Evolutionary conservation across 2,329 filamentous ascomycete species (phyloP), one percentile per base, ranked within the genome.

Genomic region (Exophiala dermatitidis): DNA sequence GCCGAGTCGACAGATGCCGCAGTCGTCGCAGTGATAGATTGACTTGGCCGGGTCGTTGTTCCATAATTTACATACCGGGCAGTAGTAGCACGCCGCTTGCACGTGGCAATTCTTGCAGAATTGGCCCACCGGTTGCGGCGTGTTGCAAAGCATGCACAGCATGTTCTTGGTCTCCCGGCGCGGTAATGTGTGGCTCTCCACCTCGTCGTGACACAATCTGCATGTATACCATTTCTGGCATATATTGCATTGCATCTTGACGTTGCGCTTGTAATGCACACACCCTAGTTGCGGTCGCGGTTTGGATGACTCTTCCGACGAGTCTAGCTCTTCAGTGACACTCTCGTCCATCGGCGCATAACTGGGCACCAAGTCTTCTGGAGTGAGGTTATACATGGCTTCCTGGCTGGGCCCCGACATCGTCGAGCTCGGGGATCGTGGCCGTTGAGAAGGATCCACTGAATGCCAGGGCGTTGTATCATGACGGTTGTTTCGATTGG

Each of bases 11-110:
- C 93, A 98, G 57, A 98, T 95, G 3, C 93, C 93, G 69, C 93
- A 98, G 65, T 97, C 93, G 65, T 84, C 81, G 69, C 93, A 98
- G 68, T 98, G 93, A 67, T 98, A 98, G 53, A 97, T 95, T 60
- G 85, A 86, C 69, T 94, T 96, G 61, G 83, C 84, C 50, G 83
- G 81, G 62, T 96, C 88, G 65, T 97, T 90, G 65, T 97, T 91
- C 93, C 93, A 98, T 1, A 98, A 77, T 71, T 96, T 96, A 77
- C 93, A 98, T 51, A 93, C 86, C 50, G 83, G 80, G 72, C 93
- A 98, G 67, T 94, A 98, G 69, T 97, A 97, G 65, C 86, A 86
- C 8, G 91, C 90, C 4, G 88, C 82, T 53, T 83, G 80, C 61
- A 83, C 82, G 12, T 84, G 85, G 67, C 93, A 98, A 52, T 81